Percentiles rank a stretch among this genome's conserved stretches.
Evolutionary conservation across 1,284 basidiomycete genomes (phyloP).

Genomic region (Kwoniella shivajii): DNA sequence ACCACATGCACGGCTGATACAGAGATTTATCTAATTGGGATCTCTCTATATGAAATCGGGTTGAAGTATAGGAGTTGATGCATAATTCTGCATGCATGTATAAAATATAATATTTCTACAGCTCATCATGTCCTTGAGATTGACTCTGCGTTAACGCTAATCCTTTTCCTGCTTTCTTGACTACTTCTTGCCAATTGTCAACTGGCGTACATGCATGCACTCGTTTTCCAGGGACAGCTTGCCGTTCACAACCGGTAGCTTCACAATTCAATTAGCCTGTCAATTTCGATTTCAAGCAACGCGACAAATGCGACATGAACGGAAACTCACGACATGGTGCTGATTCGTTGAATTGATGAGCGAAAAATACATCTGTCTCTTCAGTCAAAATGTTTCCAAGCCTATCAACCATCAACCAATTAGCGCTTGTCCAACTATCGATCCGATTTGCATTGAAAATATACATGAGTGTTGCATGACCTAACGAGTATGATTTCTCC

Average conservation of each 20-base stretch:
- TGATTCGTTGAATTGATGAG: conserved; percentile 34
- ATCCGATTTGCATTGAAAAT: not conserved
- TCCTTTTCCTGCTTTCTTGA: conserved; percentile 26
- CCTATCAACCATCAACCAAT: conserved; percentile 9
- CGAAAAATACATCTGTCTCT: conserved; percentile 35
- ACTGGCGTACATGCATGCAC: conserved; percentile 25
- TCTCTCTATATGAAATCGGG: no score
- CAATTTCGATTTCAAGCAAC: no score
- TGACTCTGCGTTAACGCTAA: conserved; percentile 10
- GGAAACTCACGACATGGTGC: conserved; percentile 30
- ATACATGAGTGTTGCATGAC: conserved; percentile 30
- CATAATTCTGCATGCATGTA: not conserved
- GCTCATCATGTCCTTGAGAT: conserved; percentile 14
- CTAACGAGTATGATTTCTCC: conserved; percentile 36
- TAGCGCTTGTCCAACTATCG: not conserved
- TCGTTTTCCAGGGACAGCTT: conserved; percentile 19
- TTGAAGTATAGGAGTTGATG: not conserved
- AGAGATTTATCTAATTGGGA: no score
- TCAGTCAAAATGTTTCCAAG: conserved; percentile 34
- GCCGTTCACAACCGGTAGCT: conserved; percentile 28
- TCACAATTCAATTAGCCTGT: not conserved
- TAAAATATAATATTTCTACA: conserved; percentile 11
- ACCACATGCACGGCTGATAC: no score
- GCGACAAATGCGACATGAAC: not conserved
- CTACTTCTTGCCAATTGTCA: conserved; percentile 25